Evolutionary conservation across 2,329 filamentous ascomycete genomes (phyloP), one percentile per base, ranked within the genome.

Genomic region (Pseudocercospora pini-densiflorae): DNA sequence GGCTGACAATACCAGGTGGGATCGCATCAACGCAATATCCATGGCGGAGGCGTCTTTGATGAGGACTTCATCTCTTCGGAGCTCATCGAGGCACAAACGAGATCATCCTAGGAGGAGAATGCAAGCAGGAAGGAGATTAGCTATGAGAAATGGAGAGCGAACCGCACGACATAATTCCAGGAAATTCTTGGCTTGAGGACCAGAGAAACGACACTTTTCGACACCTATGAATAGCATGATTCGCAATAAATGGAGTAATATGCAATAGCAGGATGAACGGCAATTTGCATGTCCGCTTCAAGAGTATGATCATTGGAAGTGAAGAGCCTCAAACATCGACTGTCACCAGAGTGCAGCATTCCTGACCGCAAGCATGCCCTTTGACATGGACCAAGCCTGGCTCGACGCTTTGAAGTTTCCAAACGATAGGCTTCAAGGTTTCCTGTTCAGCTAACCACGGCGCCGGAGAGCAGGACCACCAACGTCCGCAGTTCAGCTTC

Each of bases 31-130:
- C 68, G 71, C 43, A 71, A 68, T 62, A 71, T 75, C 33, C 71
- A 72, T 59, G 72, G 72, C 23, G 73, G 73, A n/a, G 73, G 73
- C 10, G 69, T 74, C 29, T 72, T 72, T 31, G 72, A 75, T 40
- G 70, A 71, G 57, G 71, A 68, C 45, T 54, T 64, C 24, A 63
- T 71, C 61, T 62, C 36, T 7, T 31, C 33, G 5, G 68, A 67
- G 49, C 53, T 70, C 45, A 55, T 65, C 43, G 59, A 67, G 19
- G 66, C 63, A 1, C 64, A 68, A 63, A 64, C 58, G 63, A 68
- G 53, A 57, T 24, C 62, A n/a, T 51, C 55, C n/a, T 64, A 64
- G 62, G 55, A 63, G 29, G 60, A 40, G n/a, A 16, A 16, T 62
- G 27, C 60, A 10, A 54, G 49, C 24, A 36, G 36, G 29, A 62